phyloP scores from a whole-genome alignment of 2,329 filamentous ascomycete genomes.

The Chrysosphaeria jannelii region DNA sequence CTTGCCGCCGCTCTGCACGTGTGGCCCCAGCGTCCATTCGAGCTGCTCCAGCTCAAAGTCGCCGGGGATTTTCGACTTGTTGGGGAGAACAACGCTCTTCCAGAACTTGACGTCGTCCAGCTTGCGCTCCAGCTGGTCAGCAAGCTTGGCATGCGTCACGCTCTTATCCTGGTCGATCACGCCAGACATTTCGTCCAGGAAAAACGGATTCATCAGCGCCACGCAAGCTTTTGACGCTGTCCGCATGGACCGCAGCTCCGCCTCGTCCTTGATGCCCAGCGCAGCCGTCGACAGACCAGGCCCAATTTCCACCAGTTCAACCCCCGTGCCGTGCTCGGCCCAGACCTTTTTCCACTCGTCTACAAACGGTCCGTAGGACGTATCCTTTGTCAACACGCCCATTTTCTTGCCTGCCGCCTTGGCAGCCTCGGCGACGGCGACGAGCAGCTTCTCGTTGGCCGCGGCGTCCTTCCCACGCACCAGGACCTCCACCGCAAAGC shows the following conservation, averaged over 20 bases:
- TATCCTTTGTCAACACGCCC: conserved; percentile 61
- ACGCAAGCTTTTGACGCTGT: conserved; percentile 85
- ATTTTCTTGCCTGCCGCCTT: conserved; percentile 79
- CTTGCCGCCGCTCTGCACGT: conserved; percentile 82
- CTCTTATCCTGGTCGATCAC: conserved; percentile 93
- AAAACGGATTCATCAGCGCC: conserved; percentile 82
- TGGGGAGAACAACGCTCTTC: conserved; percentile 41
- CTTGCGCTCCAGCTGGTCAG: conserved; percentile 71
- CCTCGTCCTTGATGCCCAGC: conserved; percentile 82
- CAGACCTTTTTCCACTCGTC: conserved; percentile 87
- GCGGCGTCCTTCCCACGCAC: conserved; percentile 76
- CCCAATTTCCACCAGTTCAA: conserved; percentile 69
- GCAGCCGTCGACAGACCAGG: conserved; percentile 54
- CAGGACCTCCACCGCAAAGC: conserved; percentile 73
- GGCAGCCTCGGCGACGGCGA: conserved; percentile 58
- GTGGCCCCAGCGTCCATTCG: conserved; percentile 77
- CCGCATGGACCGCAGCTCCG: conserved; percentile 75
- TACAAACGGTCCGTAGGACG: conserved; percentile 60
- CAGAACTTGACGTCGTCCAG: conserved; percentile 88
- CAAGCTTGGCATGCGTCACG: conserved; percentile 62
- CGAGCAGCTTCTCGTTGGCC: conserved; percentile 72
- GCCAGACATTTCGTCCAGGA: conserved; percentile 92
- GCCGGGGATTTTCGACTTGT: conserved; percentile 44
- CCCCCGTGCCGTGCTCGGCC: conserved; percentile 47
- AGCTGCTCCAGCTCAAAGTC: conserved; percentile 73